phyloP scores from a whole-genome alignment of 2,329 filamentous ascomycete genomes.

The Exophiala alcalophila region DNA sequence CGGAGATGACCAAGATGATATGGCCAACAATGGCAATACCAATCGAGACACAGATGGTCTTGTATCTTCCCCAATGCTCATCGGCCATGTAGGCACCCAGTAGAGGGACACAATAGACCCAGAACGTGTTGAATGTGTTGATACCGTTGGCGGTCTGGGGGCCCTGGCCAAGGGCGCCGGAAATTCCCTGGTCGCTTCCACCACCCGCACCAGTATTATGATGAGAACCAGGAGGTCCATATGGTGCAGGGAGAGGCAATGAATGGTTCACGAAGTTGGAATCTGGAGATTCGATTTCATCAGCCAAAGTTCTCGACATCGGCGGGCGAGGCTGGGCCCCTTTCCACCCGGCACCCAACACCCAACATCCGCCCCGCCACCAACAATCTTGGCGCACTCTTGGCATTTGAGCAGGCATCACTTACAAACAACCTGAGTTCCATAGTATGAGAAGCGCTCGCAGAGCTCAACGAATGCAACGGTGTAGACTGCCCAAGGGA shows the following conservation, averaged over 20 bases:
- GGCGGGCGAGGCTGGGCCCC: too few species aligned
- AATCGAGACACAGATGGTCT: conserved; percentile 66
- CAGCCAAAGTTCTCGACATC: conserved; percentile 58
- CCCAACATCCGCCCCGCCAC: too few species aligned
- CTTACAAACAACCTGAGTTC: conserved; percentile 64
- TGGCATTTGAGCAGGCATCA: too few species aligned
- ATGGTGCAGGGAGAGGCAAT: conserved; percentile 6
- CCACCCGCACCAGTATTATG: conserved; percentile 50
- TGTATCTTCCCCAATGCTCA: conserved; percentile 52
- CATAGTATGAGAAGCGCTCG: conserved; percentile 42
- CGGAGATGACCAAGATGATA: conserved; percentile 62
- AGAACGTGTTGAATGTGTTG: conserved; percentile 58
- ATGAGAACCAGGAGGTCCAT: conserved; percentile 48
- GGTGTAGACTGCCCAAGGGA: conserved; percentile 52
- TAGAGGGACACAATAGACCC: conserved; percentile 60
- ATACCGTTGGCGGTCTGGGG: conserved; percentile 54
- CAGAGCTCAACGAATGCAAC: conserved; percentile 71
- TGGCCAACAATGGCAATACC: conserved; percentile 64
- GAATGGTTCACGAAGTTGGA: conserved; percentile 13
- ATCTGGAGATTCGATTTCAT: conserved; percentile 45
- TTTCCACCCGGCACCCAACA: too few species aligned
- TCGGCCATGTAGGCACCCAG: conserved; percentile 48
- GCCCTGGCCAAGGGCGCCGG: conserved; percentile 58
- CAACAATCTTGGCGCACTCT: too few species aligned
- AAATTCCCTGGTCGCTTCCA: conserved; percentile 40